Percentiles rank a stretch among this genome's conserved stretches.
Conservation (phyloP, 768 basidiomycete species). For the Coprinopsis sp. region DNA sequence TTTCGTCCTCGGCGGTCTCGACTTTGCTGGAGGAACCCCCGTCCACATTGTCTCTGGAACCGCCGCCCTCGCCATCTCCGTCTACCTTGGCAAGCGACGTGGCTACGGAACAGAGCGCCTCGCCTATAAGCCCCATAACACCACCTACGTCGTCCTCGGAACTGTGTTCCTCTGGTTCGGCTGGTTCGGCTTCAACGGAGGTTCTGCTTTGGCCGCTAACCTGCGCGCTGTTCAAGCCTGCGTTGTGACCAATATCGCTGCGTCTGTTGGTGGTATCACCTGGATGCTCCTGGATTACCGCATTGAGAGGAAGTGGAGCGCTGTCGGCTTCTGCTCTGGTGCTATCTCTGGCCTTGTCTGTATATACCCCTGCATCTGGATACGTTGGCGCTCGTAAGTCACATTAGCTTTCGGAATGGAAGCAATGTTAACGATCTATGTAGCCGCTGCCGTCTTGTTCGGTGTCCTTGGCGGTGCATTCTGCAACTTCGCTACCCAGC, state of each 20-base stretch:
- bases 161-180: slow-evolving; percentile 93
- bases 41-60: slow-evolving; percentile 97
- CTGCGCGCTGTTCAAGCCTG: slow-evolving; percentile 84
- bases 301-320: slow-evolving; percentile 89
- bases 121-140: slow-evolving; percentile 92
- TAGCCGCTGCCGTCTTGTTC: slow-evolving; percentile 79
- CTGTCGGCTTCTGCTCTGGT: slow-evolving; percentile 94
- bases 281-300: slow-evolving; percentile 98
- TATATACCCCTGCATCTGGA: slow-evolving; percentile 82
- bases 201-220: slow-evolving; percentile 85
- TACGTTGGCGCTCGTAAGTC: slow-evolving; percentile 68
- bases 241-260: slow-evolving; percentile 91
- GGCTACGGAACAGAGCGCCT: slow-evolving; percentile 90
- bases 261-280: slow-evolving; percentile 76
- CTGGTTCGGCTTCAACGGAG: slow-evolving; percentile 95
- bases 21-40: slow-evolving; percentile 94
- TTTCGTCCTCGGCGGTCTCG: slow-evolving; percentile 73
- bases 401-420: background rate
- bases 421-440: background rate
- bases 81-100: slow-evolving; percentile 86
- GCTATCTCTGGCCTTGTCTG: slow-evolving; percentile 88
- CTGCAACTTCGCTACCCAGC: slow-evolving; percentile 92
- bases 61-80: slow-evolving; percentile 85
- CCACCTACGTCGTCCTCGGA: slow-evolving; percentile 88
- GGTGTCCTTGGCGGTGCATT: slow-evolving; percentile 79